Conservation (phyloP, 1,284 basidiomycete species). For the Marasmius sp. region DNA sequence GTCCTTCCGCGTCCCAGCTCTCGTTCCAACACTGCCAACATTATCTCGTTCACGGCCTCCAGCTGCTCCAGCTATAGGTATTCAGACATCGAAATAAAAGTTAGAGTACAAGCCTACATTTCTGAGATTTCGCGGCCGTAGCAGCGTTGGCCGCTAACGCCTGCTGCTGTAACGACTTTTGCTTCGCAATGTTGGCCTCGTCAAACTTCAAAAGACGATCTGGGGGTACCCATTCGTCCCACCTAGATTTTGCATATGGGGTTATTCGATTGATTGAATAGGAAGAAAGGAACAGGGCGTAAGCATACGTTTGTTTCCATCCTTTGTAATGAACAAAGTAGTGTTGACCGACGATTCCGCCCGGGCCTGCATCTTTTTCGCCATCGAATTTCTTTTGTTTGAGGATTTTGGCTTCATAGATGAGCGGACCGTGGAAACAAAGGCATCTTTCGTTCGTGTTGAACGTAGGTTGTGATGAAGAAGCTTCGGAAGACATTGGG, state of each 20-base stretch:
- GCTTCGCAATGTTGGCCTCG: constrained; percentile 81
- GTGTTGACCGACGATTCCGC: constrained; percentile 73
- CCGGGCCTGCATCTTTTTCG: constrained; percentile 59
- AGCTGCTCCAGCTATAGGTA: background rate
- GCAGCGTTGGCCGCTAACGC: constrained; percentile 35
- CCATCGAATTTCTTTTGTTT: constrained; percentile 71
- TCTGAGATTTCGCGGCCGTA: constrained; percentile 22
- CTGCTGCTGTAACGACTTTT: constrained; percentile 58
- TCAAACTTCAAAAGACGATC: constrained; percentile 84
- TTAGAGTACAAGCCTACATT: constrained; percentile 3
- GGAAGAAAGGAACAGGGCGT: constrained; percentile 15
- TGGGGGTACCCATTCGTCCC: constrained; percentile 98
- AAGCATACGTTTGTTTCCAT: constrained; percentile 93
- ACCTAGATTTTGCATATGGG: constrained; percentile 47
- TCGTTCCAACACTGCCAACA: constrained; percentile 31
- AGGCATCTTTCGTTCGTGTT: constrained; percentile 76
- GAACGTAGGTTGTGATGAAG: constrained; percentile 9
- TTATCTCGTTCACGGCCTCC: constrained; percentile 22
- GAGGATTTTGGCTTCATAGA: constrained; percentile 94
- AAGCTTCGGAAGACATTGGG: constrained; percentile 1
- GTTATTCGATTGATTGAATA: constrained; percentile 1
- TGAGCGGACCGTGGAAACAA: constrained; percentile 92
- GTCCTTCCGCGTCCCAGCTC: constrained; percentile 47
- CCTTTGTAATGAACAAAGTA: constrained; percentile 99
- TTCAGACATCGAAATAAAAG: background rate